phyloP scores from a whole-genome alignment of 2,329 filamentous ascomycete species.

The Lachnellula hyalina region DNA sequence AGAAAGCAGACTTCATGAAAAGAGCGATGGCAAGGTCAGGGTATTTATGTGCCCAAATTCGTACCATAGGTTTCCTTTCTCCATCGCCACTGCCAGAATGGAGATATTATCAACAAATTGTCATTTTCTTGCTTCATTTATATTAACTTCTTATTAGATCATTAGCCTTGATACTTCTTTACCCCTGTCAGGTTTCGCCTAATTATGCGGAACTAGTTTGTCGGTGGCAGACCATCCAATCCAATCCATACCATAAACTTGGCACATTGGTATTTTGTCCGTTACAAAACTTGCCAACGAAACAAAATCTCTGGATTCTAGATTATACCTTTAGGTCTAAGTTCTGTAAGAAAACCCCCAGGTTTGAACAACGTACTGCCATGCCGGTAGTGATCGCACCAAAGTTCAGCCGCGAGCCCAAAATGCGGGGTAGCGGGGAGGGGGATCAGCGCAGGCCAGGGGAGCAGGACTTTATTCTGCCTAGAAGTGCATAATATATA shows the following conservation, averaged over 20 bases:
- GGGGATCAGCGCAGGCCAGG: not conserved
- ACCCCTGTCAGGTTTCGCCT: too few relatives aligned
- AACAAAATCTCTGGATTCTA: too few relatives aligned
- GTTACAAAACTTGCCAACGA: too few relatives aligned
- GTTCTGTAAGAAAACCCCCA: not conserved
- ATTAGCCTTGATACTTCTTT: not conserved
- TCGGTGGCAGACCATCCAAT: too few relatives aligned
- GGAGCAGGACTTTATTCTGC: not conserved
- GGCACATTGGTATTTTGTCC: too few relatives aligned
- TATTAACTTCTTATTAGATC: conserved; percentile 15
- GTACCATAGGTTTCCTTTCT: conserved; percentile 20
- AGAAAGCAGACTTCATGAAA: conserved; percentile 5
- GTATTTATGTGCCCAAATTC: conserved; percentile 28
- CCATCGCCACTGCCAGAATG: conserved; percentile 16
- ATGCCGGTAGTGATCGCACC: conserved; percentile 7
- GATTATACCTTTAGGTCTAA: not conserved
- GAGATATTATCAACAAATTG: conserved; percentile 7
- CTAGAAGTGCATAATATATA: not conserved
- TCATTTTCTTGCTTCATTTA: conserved; percentile 11
- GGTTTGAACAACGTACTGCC: not conserved
- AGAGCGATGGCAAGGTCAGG: conserved; percentile 12
- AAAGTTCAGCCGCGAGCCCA: conserved; percentile 12
- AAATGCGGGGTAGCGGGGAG: not conserved
- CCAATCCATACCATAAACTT: too few relatives aligned
- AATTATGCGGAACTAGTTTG: too few relatives aligned